Conservation (phyloP, 1,284 basidiomycete genomes). For the Sanghuangporus sanghuang region DNA sequence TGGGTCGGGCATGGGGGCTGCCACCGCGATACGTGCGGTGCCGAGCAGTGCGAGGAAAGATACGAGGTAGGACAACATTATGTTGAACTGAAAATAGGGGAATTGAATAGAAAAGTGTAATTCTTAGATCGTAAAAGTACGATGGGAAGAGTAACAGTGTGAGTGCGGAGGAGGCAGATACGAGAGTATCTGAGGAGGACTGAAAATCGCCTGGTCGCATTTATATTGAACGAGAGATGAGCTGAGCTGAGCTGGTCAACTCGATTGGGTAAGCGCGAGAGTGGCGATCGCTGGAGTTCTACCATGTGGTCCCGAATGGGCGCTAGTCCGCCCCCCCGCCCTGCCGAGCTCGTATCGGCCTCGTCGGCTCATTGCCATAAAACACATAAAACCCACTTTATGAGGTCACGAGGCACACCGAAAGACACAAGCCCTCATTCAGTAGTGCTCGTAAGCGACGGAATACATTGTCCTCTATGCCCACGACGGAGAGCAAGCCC, state of each 20-base stretch:
- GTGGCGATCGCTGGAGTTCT: background rate
- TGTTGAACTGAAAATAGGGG: background rate
- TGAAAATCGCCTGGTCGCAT: background rate
- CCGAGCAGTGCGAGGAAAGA: background rate
- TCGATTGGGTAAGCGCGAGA: background rate
- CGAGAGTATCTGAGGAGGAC: background rate
- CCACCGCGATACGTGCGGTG: conserved; percentile 9
- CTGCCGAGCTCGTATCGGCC: background rate
- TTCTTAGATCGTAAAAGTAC: background rate
- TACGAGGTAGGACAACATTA: conserved; percentile 4
- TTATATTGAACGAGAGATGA: background rate
- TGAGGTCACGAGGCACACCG: background rate
- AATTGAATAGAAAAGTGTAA: background rate
- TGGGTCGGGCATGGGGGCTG: conserved; percentile 5
- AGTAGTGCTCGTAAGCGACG: background rate
- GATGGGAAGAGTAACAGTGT: background rate
- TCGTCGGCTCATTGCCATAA: background rate
- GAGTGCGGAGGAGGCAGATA: background rate
- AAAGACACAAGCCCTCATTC: background rate
- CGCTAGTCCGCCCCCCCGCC: background rate
- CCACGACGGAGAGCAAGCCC: background rate
- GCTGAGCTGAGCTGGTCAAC: background rate
- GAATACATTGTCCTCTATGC: background rate
- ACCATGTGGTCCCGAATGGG: background rate
- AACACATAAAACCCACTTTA: background rate